Evolutionary conservation across 371 early-diverging fungal species (phyloP).

Genomic region (Mortierella sp.): DNA sequence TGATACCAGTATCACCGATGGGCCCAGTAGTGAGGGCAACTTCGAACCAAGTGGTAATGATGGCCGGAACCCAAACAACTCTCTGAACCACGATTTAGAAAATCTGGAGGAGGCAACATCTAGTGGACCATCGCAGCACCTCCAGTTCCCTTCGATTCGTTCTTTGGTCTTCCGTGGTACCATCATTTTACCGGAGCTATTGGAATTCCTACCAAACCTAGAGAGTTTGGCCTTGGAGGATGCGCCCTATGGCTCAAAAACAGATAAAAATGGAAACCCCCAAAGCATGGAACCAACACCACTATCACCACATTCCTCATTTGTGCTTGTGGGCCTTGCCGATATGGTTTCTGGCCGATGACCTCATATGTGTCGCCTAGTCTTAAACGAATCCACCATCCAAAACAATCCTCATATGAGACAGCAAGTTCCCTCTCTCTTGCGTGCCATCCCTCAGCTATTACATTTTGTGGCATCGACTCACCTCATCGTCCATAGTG

Average conservation of each 20-base stretch:
- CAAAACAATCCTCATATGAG: not conserved
- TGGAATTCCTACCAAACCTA: slow-evolving; percentile 29
- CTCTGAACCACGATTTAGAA: no score
- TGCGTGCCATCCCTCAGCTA: slow-evolving; percentile 23
- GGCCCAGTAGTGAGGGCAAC: not conserved
- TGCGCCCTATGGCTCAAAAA: not conserved
- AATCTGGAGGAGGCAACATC: not conserved
- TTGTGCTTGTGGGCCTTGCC: slow-evolving; percentile 7
- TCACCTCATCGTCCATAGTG: not conserved
- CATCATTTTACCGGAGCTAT: slow-evolving; percentile 18
- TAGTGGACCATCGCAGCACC: not conserved
- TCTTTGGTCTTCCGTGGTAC: slow-evolving; percentile 31
- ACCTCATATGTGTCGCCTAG: slow-evolving; percentile 14
- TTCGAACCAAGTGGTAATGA: no score
- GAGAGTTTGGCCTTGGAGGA: slow-evolving; percentile 29
- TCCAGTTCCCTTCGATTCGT: slow-evolving; percentile 25
- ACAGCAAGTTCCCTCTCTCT: not conserved
- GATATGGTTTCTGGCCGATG: slow-evolving; percentile 8
- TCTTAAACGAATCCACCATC: slow-evolving; percentile 21
- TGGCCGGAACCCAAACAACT: no score
- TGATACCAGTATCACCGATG: not conserved
- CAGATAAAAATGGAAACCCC: not conserved
- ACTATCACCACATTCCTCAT: no score
- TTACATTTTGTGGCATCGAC: slow-evolving; percentile 17
- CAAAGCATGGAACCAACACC: not conserved